Evolutionary conservation across 129 eudicot genomes (phyloP), one percentile per base, ranked within the genome.

Genomic region (Kitagawia praeruptora): DNA sequence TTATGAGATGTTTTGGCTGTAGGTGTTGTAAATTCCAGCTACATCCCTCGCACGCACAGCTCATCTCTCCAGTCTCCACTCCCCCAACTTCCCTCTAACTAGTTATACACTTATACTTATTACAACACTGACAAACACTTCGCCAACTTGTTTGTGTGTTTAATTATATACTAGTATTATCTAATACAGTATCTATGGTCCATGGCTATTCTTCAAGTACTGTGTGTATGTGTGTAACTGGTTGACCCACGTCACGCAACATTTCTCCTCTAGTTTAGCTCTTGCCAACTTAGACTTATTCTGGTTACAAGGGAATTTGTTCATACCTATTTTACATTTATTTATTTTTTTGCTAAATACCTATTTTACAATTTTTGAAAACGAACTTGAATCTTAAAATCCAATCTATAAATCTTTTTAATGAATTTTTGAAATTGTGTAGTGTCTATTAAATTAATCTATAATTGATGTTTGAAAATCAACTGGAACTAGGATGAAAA

Each of bases 31-130:
- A 23, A 73, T 41, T 73, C 76, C 76, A 73, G 76, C 76, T 73
- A 73, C 76, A 19, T 41, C 49, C 54, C 23, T 42, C 19, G 25
- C 31, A 41, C 5, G 53, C 76, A 73, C 76, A 73, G 76, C 76
- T 73, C 76, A 73, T 73, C 54, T 42, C 76, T 42, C 54, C 76
- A 73, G 39, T 42, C 76, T 42, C 54, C 76, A 73, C 76, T 73
- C 54, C 21, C 47, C 76, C 53, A 41, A 42, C 76, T 73, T 31
- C 75, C 41, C 8, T 28, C 74, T 13, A 71, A 71, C 15, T 40
- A 71, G 27, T 7, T 39, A 4, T 42, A 73, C 6, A 71, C 15
- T 7, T 39, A 4, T 42, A 73, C 6, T 73, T 42, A 42, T 6
- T 41, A 42, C 53, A 73, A 41, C 76, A n/a, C 28, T 8, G 34